A percentile compares a stretch with the other conserved stretches of the same genome.
Evolutionary conservation across 1,284 basidiomycete species (phyloP).

Genomic region (Hypsizygus ulmarius): DNA sequence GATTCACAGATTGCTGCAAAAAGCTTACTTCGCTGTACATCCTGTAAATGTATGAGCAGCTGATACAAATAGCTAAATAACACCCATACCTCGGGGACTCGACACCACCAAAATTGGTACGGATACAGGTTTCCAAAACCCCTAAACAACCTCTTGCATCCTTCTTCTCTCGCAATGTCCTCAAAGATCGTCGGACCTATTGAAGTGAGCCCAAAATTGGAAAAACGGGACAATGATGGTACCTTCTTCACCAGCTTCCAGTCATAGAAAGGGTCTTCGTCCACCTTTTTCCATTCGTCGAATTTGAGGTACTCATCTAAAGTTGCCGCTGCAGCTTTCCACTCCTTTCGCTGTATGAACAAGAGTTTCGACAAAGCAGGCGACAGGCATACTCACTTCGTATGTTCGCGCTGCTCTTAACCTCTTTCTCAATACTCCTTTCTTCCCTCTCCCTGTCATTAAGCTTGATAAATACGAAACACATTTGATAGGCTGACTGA

Average conservation of each 20-base stretch:
- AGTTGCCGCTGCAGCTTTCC: conserved; percentile 79
- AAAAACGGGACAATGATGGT: not conserved
- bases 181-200: conserved; percentile 67
- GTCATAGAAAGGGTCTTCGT: conserved; percentile 89
- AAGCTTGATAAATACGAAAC: not conserved
- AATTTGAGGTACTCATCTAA: conserved; percentile 84
- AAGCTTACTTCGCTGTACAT: conserved; percentile 82
- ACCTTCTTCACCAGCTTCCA: conserved; percentile 81
- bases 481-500: conserved; percentile 7
- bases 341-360: conserved; percentile 48
- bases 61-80: not conserved
- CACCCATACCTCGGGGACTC: conserved; percentile 71
- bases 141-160: conserved; percentile 86
- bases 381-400: conserved; percentile 37
- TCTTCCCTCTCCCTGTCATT: conserved; percentile 74
- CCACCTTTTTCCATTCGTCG: conserved; percentile 83
- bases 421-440: conserved; percentile 73
- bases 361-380: not conserved
- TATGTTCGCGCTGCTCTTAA: conserved; percentile 77
- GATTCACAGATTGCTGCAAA: conserved; percentile 9
- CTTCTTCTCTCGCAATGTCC: conserved; percentile 59
- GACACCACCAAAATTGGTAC: conserved; percentile 93
- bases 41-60: conserved; percentile 34
- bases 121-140: conserved; percentile 89
- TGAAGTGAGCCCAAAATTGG: not conserved